Base-by-base conservation (phyloP, 2,329 filamentous ascomycete species). In the Diaporthe helianthi region DNA sequence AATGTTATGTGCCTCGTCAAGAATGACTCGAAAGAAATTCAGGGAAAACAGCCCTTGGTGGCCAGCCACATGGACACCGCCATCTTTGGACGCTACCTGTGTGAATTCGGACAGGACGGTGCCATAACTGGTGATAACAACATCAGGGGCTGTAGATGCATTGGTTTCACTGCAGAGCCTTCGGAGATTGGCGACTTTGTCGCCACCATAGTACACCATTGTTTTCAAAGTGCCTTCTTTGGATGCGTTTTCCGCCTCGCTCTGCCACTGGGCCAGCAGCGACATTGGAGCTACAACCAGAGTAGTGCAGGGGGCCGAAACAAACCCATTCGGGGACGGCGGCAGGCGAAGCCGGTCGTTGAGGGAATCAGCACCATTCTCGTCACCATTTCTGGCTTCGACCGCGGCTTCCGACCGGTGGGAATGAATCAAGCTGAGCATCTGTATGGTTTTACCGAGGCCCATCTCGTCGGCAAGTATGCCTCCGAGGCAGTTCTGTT, bases 381-480 rank as follows among this genome's bases (percentile, higher is more conserved):
- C 72, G 36, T 79, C 71, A 17, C 19, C 19, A 7, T 75, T 73
- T n/a, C 81, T 80, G 24, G 80, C 77, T 29, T 78, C 76, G 17
- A 79, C 75, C 4, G 83, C 82, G 17, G 83, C 76, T 26, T 90
- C 84, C 4, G 89, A 90, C 71, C 87, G 89, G 77, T 98, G 93
- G 0, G 93, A 89, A 78, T 99, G 96, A 6, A 99, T 87, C 61
- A 99, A 83, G 80, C 93, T 96, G 71, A 99, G 88, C 94, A 99
- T 98, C 77, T 99, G 95, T 65, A 99, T 98, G 0, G 96, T 99
- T 82, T 99, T 99, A 41, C 96, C 96, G 2, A 99, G 84, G 55
- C 96, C 96, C 96, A 99, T 99, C 80, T 98, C 92, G 76, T 99
- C 96, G 10, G 96, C 96, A 51, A 99, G 83, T 69, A 99, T 93